Evolutionary conservation across 1,139 yeast species (phyloP).

Genomic region (Kodamaea derodonti): DNA sequence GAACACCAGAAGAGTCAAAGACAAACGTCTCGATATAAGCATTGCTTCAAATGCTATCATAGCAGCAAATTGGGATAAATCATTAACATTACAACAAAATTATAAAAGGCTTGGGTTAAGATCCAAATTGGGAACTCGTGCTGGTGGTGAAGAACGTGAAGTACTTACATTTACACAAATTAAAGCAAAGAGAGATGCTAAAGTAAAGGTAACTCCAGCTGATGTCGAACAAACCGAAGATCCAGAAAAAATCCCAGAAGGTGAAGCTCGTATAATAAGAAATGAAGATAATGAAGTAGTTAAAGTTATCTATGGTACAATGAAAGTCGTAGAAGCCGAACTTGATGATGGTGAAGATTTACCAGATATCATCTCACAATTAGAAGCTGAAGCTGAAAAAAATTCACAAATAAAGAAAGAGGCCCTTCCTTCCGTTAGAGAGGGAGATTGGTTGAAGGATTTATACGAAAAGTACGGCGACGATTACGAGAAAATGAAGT

Average conservation of each 20-base stretch:
- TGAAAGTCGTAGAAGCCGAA: slow-evolving; percentile 26
- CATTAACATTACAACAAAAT: slow-evolving; percentile 78
- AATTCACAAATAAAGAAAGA: slow-evolving; percentile 45
- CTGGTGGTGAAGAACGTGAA: slow-evolving; percentile 65
- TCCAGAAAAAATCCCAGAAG: slow-evolving; percentile 63
- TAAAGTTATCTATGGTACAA: slow-evolving; percentile 68
- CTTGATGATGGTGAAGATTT: slow-evolving; percentile 19
- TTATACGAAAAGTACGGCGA: slow-evolving; percentile 81
- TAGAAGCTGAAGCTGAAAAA: slow-evolving; percentile 62
- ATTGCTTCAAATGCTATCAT: slow-evolving; percentile 75
- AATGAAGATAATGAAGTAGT: slow-evolving; percentile 67
- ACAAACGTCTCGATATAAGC: slow-evolving; percentile 60
- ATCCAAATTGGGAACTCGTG: slow-evolving; percentile 58
- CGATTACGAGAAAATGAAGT: slow-evolving; percentile 82
- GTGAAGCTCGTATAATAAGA: slow-evolving; percentile 78
- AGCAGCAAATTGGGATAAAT: slow-evolving; percentile 86
- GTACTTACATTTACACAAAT: slow-evolving; percentile 37
- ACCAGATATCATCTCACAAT: slow-evolving; percentile 57
- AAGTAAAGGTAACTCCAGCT: slow-evolving; percentile 29
- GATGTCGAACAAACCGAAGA: slow-evolving; percentile 42
- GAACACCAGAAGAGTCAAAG: slow-evolving; percentile 65
- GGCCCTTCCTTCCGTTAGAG: slow-evolving; percentile 67
- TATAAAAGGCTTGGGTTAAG: slow-evolving; percentile 73
- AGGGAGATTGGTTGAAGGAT: slow-evolving; percentile 63
- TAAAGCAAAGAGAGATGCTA: slow-evolving; percentile 23